Conservation (phyloP, 2,329 filamentous ascomycete species). For the Fusarium veterinarium region DNA sequence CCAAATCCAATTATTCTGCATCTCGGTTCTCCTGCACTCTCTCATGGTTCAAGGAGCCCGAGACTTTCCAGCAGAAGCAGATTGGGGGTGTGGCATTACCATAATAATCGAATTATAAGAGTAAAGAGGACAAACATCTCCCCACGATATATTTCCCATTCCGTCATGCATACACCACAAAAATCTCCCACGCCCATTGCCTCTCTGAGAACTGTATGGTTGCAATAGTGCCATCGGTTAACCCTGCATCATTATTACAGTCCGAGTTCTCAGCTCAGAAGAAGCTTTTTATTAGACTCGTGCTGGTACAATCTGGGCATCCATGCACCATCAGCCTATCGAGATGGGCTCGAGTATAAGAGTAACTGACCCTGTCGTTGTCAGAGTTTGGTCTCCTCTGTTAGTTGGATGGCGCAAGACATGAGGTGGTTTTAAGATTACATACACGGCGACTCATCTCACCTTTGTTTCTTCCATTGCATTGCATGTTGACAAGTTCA, state of each 20-base stretch:
- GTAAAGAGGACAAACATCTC: neutral
- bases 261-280: constrained; percentile 22
- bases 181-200: constrained; percentile 9
- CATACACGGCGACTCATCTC: constrained; percentile 46
- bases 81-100: constrained; percentile 14
- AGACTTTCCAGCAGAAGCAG: neutral
- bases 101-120: neutral
- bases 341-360: constrained; percentile 51
- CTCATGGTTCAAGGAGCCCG: neutral
- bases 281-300: constrained; percentile 17
- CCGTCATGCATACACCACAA: neutral
- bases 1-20: constrained; percentile 4
- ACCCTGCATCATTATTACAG: neutral
- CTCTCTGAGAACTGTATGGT: constrained; percentile 1
- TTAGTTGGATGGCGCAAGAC: constrained; percentile 57
- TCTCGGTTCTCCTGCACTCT: neutral
- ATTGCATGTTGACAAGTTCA: constrained; percentile 4
- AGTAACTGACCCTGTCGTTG: constrained; percentile 53
- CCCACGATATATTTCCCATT: neutral
- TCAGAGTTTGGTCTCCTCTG: constrained; percentile 46
- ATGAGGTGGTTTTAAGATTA: constrained; percentile 54
- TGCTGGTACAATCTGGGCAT: neutral
- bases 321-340: neutral
- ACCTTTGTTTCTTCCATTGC: constrained; percentile 22
- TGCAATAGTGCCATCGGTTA: neutral